These are phyloP conservation scores for Beta lomatogona DNA, from an alignment of 179 eudicot species.

Conservation along the genomic window DNA sequence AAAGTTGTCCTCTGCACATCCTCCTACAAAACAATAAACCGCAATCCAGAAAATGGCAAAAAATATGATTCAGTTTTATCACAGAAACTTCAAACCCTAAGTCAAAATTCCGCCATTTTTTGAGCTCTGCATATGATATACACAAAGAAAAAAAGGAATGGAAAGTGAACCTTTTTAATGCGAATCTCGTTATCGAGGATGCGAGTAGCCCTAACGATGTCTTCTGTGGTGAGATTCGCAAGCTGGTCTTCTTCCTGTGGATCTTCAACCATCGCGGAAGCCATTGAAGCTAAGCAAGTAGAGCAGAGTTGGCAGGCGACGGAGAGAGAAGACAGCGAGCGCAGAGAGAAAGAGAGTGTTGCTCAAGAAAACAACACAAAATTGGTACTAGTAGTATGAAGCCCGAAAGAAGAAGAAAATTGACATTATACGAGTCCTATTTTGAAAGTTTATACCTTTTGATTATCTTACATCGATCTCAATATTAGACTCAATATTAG, in stretches of 20 bases:
- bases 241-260: conserved; percentile 82
- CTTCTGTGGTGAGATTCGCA: conserved; percentile 79
- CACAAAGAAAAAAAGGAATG: not conserved
- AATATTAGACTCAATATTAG: too few species aligned
- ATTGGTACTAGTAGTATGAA: too few species aligned
- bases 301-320: not conserved
- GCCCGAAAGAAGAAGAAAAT: too few species aligned
- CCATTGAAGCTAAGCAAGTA: conserved; percentile 43
- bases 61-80: not conserved
- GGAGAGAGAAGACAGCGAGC: not conserved
- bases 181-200: conserved; percentile 91
- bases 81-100: not conserved
- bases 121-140: not conserved
- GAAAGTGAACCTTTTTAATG: conserved; percentile 51
- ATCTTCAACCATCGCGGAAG: conserved; percentile 87
- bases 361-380: too few species aligned
- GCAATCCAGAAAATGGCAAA: not conserved
- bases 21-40: conserved; percentile 49
- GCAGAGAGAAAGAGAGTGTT: not conserved
- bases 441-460: too few species aligned
- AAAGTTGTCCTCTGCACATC: conserved; percentile 77
- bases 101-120: conserved; percentile 2
- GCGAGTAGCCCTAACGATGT: conserved; percentile 68
- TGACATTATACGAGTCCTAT: too few species aligned
- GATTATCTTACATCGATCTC: too few species aligned